Evolutionary conservation across 345 rosid species (phyloP), one percentile per base, ranked within the genome.

Genomic region (Draba incana): DNA sequence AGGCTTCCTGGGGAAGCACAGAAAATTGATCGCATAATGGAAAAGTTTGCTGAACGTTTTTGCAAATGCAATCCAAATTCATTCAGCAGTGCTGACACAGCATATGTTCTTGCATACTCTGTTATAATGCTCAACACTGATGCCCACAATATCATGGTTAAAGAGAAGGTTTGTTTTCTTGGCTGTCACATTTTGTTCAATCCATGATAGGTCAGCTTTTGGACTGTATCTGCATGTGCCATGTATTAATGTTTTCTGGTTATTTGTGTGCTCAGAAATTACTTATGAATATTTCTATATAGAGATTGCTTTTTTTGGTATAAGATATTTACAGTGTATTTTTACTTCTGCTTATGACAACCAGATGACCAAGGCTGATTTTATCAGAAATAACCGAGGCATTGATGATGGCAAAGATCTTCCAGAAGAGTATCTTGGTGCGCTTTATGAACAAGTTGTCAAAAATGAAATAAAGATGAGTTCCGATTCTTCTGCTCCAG

Each of bases 1-100:
- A 87, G 90, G 81, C 81, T 93, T 67, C 98, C 97, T 14, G 96
- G 96, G 71, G 98, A 93, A 81, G 96, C 98, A n/a, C 97, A 93
- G 83, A 93, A 93, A 82, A 90, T 93, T 82, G 97, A 90, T 77
- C 94, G 96, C 66, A 86, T 93, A 48, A 88, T 93, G 96, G 97
- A 90, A 73, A 90, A 93, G 85, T 93, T 90, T 81, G 98, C 97
- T 38, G 98, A 93, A 76, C 91, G 97, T 74, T 93, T 83, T 73
- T 93, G 97, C 73, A 90, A 85, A 87, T 88, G 92, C 85, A 88
- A 85, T 80, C 92, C 96, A 50, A 83, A 73, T 79, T 88, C 97
- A 74, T 93, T 93, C 76, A 84, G 89, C 16, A 93, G 92, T 64
- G 98, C 98, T 48, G 97, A 93, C 75, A 90, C 98, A 66, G 96